These are phyloP conservation scores for Pulveroboletus frians DNA, from an alignment of 768 basidiomycete species.

Conservation along the genomic window DNA sequence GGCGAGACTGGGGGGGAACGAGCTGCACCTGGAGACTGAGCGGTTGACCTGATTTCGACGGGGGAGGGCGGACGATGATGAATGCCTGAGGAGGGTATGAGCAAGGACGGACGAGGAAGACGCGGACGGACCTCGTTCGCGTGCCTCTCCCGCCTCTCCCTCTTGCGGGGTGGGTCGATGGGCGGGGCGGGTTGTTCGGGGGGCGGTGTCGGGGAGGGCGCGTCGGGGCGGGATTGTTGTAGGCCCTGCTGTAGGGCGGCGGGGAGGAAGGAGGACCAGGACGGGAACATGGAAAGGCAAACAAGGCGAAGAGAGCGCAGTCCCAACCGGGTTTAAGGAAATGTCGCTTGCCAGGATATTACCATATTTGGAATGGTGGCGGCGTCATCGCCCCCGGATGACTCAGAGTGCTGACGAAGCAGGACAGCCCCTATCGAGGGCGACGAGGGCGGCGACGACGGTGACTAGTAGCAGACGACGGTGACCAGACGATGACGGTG, in stretches of 20 bases:
- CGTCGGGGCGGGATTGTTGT: slow-evolving; percentile 20
- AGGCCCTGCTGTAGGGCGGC: slow-evolving; percentile 41
- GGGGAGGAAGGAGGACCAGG: slow-evolving; percentile 47
- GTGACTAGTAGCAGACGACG: no score
- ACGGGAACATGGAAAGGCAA: slow-evolving; percentile 43
- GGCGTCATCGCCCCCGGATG: slow-evolving; percentile 2
- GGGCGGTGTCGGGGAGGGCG: slow-evolving; percentile 6
- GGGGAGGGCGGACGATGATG: slow-evolving; percentile 88
- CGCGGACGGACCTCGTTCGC: slow-evolving; percentile 43
- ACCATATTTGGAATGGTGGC: not conserved
- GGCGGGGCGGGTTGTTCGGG: not conserved
- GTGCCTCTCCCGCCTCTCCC: slow-evolving; percentile 32
- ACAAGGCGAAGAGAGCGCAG: not conserved
- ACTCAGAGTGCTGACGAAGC: no score
- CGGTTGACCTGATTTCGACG: slow-evolving; percentile 78
- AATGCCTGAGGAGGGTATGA: slow-evolving; percentile 57
- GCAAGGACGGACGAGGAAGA: slow-evolving; percentile 6
- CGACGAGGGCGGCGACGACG: no score
- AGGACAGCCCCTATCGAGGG: no score
- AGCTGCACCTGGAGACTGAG: slow-evolving; percentile 91
- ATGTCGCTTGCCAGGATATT: slow-evolving; percentile 4
- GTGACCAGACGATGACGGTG: no score
- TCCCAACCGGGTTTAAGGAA: not conserved
- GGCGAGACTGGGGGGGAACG: slow-evolving; percentile 54
- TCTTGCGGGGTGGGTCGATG: slow-evolving; percentile 39